A percentile compares a stretch with the other conserved stretches of the same genome.
phyloP scores from a whole-genome alignment of 352 stramenopile species.

The Pythium folliculosum region DNA sequence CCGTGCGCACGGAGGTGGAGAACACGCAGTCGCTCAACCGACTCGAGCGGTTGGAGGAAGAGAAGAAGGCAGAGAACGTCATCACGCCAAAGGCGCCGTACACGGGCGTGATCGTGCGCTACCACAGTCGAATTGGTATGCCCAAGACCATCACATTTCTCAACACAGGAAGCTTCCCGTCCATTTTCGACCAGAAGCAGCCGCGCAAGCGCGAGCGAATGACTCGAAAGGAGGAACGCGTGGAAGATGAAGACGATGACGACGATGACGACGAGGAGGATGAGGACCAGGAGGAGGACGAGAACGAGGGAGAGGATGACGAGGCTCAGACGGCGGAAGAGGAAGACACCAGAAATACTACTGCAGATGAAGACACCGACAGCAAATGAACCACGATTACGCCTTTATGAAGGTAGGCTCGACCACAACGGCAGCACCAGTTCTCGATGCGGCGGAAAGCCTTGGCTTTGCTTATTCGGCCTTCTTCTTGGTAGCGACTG shows the following conservation, averaged over 20 bases:
- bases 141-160: constrained; percentile 86
- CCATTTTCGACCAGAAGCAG: constrained; percentile 66
- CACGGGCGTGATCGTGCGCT: constrained; percentile 68
- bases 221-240: constrained; percentile 32
- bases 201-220: constrained; percentile 52
- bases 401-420: too few species aligned
- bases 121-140: constrained; percentile 58
- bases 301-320: constrained; percentile 24
- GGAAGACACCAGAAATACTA: constrained; percentile 1
- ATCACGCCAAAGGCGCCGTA: constrained; percentile 68
- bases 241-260: constrained; percentile 34
- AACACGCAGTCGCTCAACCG: constrained; percentile 80
- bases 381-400: constrained; percentile 7
- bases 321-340: constrained; percentile 19
- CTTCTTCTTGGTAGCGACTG: constrained; percentile 69
- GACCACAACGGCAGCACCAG: too few species aligned
- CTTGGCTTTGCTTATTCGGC: constrained; percentile 37
- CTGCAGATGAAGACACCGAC: constrained; percentile 8
- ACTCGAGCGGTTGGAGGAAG: constrained; percentile 79
- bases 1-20: constrained; percentile 76
- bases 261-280: constrained; percentile 31
- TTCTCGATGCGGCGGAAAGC: too few species aligned
- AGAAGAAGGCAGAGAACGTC: constrained; percentile 69
- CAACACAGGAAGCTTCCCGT: constrained; percentile 62
- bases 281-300: constrained; percentile 38